Conservation (phyloP, 106 monocot species). For the Dioscorea alata region DNA sequence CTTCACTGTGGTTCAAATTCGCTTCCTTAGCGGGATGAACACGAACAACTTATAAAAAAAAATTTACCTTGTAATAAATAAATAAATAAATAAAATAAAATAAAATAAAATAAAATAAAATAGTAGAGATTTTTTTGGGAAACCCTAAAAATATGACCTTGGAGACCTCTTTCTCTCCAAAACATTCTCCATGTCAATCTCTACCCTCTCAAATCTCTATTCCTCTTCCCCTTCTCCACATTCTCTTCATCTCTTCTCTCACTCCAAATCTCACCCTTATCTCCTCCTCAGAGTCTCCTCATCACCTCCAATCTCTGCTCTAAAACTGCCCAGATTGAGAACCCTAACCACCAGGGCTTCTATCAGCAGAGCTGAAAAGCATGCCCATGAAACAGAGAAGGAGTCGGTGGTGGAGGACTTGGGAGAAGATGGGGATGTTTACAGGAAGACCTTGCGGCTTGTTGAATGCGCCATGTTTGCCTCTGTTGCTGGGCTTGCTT, state of each 20-base stretch:
- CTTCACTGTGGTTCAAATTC: too few relatives aligned
- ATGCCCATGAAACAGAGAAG: background rate
- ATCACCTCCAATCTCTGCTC: background rate
- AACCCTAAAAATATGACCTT: too few relatives aligned
- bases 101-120: too few relatives aligned
- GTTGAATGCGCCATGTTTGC: slow-evolving; percentile 99
- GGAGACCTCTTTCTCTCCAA: too few relatives aligned
- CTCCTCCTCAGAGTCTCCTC: background rate
- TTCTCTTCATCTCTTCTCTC: too few relatives aligned
- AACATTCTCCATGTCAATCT: too few relatives aligned
- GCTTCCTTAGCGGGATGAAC: too few relatives aligned
- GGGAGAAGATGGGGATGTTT: slow-evolving; percentile 49
- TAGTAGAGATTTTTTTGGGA: too few relatives aligned
- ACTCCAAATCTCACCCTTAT: background rate
- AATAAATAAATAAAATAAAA: too few relatives aligned
- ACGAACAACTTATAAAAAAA: too few relatives aligned
- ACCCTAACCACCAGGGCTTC: background rate
- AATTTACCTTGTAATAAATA: too few relatives aligned
- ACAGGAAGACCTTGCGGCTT: slow-evolving; percentile 67
- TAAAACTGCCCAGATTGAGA: too few relatives aligned
- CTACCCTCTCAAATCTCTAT: background rate
- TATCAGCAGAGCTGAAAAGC: background rate
- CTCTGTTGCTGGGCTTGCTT: slow-evolving; percentile 75
- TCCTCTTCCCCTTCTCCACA: background rate
- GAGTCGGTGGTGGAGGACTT: slow-evolving; percentile 20